Conservation (phyloP, 306 rosid species). For the Spatholobus suberectus region DNA sequence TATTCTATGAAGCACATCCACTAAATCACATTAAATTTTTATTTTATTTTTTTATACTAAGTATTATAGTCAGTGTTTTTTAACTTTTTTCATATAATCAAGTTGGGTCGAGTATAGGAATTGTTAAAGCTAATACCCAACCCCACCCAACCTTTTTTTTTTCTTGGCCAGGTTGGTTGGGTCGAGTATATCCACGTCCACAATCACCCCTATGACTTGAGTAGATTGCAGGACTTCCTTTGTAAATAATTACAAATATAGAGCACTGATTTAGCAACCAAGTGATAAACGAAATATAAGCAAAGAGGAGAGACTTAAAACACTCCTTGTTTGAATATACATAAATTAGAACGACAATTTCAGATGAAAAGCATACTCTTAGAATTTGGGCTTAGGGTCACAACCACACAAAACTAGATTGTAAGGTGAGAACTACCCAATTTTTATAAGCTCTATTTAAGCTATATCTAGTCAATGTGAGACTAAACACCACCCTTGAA, state of each 20-base stretch:
- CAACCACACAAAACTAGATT: no score
- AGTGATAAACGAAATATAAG: neutral
- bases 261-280: neutral
- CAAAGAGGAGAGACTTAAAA: neutral
- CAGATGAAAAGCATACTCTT: neutral
- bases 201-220: neutral
- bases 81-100: neutral
- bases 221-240: neutral
- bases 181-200: neutral
- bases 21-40: neutral
- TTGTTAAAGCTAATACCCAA: neutral
- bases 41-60: no score
- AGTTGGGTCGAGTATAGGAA: neutral
- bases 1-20: neutral
- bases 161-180: neutral
- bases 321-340: neutral
- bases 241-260: neutral
- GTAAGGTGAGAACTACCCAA: no score
- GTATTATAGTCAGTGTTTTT: no score
- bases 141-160: no score
- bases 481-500: no score
- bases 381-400: no score
- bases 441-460: no score
- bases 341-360: conserved; percentile 11
- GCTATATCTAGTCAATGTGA: no score